Evolutionary conservation across 192 early-diverging fungal species (phyloP), one percentile per base, ranked within the genome.

Genomic region (Gryganskiella cystojenkinii): DNA sequence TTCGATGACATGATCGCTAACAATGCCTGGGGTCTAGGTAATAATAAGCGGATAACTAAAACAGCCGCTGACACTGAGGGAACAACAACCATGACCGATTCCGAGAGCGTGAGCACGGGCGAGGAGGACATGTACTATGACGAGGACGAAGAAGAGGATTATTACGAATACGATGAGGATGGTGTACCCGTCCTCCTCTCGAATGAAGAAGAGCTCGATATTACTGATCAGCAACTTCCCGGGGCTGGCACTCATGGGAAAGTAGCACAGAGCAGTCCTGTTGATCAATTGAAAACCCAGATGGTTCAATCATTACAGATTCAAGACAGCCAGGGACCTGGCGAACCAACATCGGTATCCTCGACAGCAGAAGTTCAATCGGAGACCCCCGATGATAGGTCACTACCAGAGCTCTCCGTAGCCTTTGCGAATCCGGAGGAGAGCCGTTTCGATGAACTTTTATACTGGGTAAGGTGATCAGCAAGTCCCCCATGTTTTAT

Each of bases 1-100:
- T 71, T 71, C 27, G 69, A 71, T 27, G 69, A 71, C 33, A 71
- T 71, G 69, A 71, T 71, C 17, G 44, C 28, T 10, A 40, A 63
- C 19, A 31, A 63, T 1, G 69, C 69, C 1, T 71, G 69, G 69
- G 69, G 61, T 3, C 37, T 13, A 9, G 7, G 37, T 40, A 9
- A 9, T 40, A 40, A 13, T 40, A 5, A 13, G 5, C 37, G 37
- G 13, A n/a, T n/a, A n/a, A 40, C 37, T 5, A 13, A 5, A 9
- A 40, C 37, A 9, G 5, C 13, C 13, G 37, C 5, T 40, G 37
- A 28, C 52, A 27, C 25, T 7, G 28, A 54, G 5, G 52, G 28
- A 25, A 6, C 14, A 14, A 6, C 25, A 15, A 4, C 3, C 7
- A 30, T 28, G 27, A 54, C 6, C 25, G 52, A 54, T 30, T 14